These are phyloP conservation scores for Rhodotorula sp. DNA, from an alignment of 1,284 basidiomycete genomes.

Conservation along the genomic window DNA sequence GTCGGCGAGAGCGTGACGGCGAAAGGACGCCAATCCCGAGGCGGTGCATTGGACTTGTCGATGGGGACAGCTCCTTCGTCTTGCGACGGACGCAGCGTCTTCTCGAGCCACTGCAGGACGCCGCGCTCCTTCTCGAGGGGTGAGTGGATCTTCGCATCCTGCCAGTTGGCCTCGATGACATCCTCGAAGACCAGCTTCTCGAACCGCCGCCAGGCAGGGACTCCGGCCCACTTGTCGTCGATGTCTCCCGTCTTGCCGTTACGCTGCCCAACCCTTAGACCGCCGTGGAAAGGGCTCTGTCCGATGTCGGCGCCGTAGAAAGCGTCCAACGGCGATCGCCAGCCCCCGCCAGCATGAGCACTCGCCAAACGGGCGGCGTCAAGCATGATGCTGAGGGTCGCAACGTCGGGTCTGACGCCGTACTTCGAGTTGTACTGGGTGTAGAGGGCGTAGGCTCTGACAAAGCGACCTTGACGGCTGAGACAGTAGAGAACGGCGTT, in stretches of 20 bases:
- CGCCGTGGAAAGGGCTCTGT: background rate
- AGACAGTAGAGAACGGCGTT: conserved; percentile 60
- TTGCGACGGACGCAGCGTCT: background rate
- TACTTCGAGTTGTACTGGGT: conserved; percentile 59
- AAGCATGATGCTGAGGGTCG: conserved; percentile 61
- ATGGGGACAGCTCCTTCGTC: background rate
- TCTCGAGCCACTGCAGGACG: conserved; percentile 2
- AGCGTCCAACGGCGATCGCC: background rate
- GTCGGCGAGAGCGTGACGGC: conserved; percentile 23
- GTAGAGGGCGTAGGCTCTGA: conserved; percentile 63
- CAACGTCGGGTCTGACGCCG: conserved; percentile 56
- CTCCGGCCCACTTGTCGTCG: conserved; percentile 23
- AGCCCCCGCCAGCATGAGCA: conserved; percentile 47
- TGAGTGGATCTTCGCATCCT: conserved; percentile 1
- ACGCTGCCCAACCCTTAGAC: background rate
- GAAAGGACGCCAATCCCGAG: conserved; percentile 20
- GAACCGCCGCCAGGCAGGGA: conserved; percentile 5
- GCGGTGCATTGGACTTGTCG: background rate
- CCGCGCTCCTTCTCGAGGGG: background rate
- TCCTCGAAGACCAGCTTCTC: conserved; percentile 17
- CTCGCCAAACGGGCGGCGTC: conserved; percentile 51
- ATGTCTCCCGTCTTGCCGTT: background rate
- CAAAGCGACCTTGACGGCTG: conserved; percentile 56
- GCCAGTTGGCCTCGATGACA: conserved; percentile 19
- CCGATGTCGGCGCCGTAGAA: too few relatives aligned